Conservation (phyloP, 352 stramenopile genomes). For the Globisporangium cylindrosporum region DNA sequence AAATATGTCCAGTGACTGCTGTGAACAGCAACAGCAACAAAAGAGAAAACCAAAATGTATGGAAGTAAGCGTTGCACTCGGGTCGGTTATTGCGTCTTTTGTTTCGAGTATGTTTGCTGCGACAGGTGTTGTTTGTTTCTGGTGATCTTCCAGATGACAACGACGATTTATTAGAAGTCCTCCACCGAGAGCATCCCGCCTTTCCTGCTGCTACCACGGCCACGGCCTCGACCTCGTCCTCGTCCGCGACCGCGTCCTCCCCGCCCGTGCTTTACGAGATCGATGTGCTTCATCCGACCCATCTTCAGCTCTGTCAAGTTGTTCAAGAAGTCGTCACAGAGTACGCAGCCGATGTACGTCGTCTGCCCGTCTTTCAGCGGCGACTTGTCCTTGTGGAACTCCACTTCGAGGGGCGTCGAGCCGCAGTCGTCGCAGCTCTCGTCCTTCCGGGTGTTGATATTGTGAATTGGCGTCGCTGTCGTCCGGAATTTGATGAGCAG, state of each 20-base stretch:
- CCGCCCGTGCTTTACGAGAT: slow-evolving; percentile 21
- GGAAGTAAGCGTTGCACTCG: slow-evolving; percentile 5
- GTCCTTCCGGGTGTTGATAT: slow-evolving; percentile 23
- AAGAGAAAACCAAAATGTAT: neutral
- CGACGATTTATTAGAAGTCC: slow-evolving; percentile 21
- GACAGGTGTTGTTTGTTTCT: neutral
- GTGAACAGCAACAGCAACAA: slow-evolving; percentile 6
- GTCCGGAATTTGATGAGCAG: slow-evolving; percentile 39
- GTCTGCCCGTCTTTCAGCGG: slow-evolving; percentile 28
- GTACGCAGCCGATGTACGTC: slow-evolving; percentile 32
- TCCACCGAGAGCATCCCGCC: slow-evolving; percentile 25
- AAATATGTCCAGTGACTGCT: slow-evolving; percentile 1
- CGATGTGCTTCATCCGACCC: slow-evolving; percentile 41
- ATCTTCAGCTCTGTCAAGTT: slow-evolving; percentile 35
- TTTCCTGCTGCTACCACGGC: slow-evolving; percentile 9
- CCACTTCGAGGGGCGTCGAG: slow-evolving; percentile 31
- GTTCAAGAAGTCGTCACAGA: slow-evolving; percentile 50
- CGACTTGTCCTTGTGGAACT: slow-evolving; percentile 46
- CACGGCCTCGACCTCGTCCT: neutral
- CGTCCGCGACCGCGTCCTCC: slow-evolving; percentile 21
- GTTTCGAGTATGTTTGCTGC: neutral
- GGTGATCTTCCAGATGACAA: neutral
- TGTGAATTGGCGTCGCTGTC: slow-evolving; percentile 26
- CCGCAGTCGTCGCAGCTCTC: slow-evolving; percentile 26
- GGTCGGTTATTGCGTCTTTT: neutral